phyloP scores from a whole-genome alignment of 164 flowering plant genomes.

The Magnolia changhungtana region DNA sequence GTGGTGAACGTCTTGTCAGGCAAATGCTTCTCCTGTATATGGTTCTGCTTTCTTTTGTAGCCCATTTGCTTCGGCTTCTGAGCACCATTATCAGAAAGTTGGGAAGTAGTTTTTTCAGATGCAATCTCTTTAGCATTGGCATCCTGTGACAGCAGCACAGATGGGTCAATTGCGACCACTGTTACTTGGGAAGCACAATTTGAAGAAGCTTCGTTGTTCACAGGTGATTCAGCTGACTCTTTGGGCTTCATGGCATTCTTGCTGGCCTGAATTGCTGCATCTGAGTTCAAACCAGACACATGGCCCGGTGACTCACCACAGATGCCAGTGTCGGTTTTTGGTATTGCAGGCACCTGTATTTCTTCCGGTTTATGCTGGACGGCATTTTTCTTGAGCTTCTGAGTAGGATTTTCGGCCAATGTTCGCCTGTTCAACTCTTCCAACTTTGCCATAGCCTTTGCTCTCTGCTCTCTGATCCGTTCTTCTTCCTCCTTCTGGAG shows the following conservation, averaged over 20 bases:
- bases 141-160: conserved; percentile 25
- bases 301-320: conserved; percentile 13
- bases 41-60: conserved; percentile 50
- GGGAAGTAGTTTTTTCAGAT: conserved; percentile 20
- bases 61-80: conserved; percentile 47
- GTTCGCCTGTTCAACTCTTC: conserved; percentile 84
- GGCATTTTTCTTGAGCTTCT: conserved; percentile 32
- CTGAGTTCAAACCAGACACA: conserved; percentile 14
- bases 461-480: conserved; percentile 78
- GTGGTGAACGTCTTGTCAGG: conserved; percentile 26
- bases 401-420: conserved; percentile 34
- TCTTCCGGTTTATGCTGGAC: conserved; percentile 37
- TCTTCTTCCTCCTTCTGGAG: conserved; percentile 92
- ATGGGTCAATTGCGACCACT: conserved; percentile 13
- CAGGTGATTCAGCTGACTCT: conserved; percentile 18
- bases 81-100: conserved; percentile 25
- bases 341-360: conserved; percentile 5
- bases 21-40: conserved; percentile 26
- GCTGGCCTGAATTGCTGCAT: conserved; percentile 14
- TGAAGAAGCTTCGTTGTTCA: conserved; percentile 19
- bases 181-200: conserved; percentile 20
- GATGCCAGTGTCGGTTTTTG: conserved; percentile 9
- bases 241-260: conserved; percentile 19
- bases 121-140: conserved; percentile 8
- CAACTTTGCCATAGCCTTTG: conserved; percentile 88